Evolutionary conservation across 1,284 basidiomycete species (phyloP).

Genomic region (Mycosarcoma maydis): DNA sequence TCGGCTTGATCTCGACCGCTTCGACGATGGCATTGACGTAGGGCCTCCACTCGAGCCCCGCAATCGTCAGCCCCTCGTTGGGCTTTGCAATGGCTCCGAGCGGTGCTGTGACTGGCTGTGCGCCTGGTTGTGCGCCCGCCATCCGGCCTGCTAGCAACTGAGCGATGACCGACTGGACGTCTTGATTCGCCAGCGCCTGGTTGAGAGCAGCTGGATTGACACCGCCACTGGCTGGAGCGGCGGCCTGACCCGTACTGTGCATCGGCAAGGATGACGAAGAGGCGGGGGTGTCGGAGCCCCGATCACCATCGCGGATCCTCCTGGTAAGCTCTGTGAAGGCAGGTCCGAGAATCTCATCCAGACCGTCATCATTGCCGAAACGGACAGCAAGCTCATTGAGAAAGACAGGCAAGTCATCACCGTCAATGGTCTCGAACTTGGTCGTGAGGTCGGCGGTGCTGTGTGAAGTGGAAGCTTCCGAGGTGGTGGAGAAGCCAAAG

Average conservation of each 20-base stretch:
- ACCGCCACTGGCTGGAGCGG: constrained; percentile 8
- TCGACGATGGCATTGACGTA: constrained; percentile 83
- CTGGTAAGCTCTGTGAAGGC: constrained; percentile 59
- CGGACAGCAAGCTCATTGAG: constrained; percentile 69
- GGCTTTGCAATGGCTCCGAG: constrained; percentile 10
- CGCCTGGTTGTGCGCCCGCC: constrained; percentile 36
- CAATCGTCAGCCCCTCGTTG: constrained; percentile 64
- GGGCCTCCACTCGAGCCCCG: constrained; percentile 78
- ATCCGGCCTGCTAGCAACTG: constrained; percentile 49
- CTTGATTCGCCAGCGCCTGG: constrained; percentile 44
- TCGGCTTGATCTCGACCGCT: constrained; percentile 81
- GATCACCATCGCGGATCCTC: constrained; percentile 53
- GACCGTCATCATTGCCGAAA: constrained; percentile 66
- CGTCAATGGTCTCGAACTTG: constrained; percentile 62
- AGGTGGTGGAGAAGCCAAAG: constrained; percentile 38
- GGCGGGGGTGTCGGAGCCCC: constrained; percentile 18
- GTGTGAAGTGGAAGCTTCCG: constrained; percentile 16
- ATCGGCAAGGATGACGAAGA: constrained; percentile 1
- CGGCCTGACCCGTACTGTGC: not conserved
- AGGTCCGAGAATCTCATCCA: constrained; percentile 70
- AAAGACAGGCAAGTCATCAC: constrained; percentile 68
- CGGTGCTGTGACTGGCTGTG: constrained; percentile 5
- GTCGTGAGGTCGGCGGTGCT: constrained; percentile 25
- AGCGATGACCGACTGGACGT: constrained; percentile 57
- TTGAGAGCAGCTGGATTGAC: constrained; percentile 38